Conservation (phyloP, 2,329 filamentous ascomycete genomes). For the Fusarium pseudocircinatum region DNA sequence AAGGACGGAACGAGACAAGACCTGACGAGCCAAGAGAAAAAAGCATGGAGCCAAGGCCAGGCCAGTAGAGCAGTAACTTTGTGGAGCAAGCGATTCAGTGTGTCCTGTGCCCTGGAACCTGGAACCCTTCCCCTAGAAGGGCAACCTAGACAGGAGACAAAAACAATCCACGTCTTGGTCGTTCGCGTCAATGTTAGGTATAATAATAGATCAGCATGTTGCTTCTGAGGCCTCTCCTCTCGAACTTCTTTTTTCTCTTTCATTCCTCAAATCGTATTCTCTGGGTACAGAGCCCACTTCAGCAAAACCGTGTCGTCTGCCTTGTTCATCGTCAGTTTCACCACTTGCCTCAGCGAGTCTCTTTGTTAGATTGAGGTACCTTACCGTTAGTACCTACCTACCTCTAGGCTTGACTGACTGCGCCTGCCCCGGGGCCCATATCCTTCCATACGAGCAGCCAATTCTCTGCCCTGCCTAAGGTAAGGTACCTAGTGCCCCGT, state of each 20-base stretch:
- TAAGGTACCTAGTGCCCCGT: neutral
- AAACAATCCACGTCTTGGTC: neutral
- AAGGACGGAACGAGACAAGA: neutral
- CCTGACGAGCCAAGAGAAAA: constrained; percentile 12
- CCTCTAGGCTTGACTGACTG: constrained; percentile 4
- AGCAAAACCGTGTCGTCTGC: constrained; percentile 3
- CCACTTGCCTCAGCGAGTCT: constrained; percentile 17
- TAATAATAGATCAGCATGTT: neutral
- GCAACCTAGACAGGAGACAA: neutral
- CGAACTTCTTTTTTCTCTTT: neutral
- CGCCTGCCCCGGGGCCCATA: constrained; percentile 2
- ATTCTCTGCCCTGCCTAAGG: neutral
- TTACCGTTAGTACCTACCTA: neutral
- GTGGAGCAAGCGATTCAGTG: constrained; percentile 19
- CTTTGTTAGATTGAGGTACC: neutral
- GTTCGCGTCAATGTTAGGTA: neutral
- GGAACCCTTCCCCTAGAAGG: neutral
- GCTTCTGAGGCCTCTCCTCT: neutral
- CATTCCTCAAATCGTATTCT: neutral
- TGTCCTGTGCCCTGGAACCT: constrained; percentile 1
- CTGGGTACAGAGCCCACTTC: neutral
- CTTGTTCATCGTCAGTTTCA: neutral
- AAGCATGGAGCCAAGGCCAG: constrained; percentile 10
- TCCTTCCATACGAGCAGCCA: neutral
- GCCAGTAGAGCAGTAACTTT: neutral